Evolutionary conservation across 225 moss, liverwort and hornwort species (phyloP), one percentile per base, ranked within the genome.

Genomic region (Pseudoscleropodium purum): DNA sequence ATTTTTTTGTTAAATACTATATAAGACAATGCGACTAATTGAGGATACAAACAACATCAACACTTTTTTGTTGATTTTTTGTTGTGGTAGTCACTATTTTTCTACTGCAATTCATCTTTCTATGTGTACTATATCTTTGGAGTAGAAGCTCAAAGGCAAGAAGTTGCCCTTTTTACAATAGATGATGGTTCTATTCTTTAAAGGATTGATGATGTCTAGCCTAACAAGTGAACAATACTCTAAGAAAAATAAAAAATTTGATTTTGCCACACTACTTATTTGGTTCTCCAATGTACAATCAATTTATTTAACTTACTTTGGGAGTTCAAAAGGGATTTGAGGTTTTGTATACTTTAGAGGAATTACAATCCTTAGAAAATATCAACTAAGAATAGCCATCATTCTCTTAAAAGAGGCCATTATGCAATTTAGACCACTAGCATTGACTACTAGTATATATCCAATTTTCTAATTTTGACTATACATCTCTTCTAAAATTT

Each of bases 201-300:
- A 10, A 11, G 26, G 7, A 25, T 41, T 41, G 26, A 41, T 26
- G 7, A 69, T n/a, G 23, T 21, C 2, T 39, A 14, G 8, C 41
- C 41, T 72, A 1, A 41, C 41, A 72, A 2, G 15, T 39, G 41
- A 25, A 72, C 1, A 26, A 7, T 41, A 41, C 5, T 25, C 3
- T 14, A 8, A 72, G 13, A 26, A 1, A 72, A 6, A 8, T 27
- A 14, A 12, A 12, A 69, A 34, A 73, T 0, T 9, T 43, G 8
- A 15, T 12, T n/a, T 26, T 21, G 1, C 5, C 0, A 14, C 9
- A 21, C 0, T 27, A 2, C 14, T 39, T 13, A 1, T 0, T 25
- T 1, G 5, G 1, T 39, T 39, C 2, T 39, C 11, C 1, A 70
- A 4, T 25, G 12, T 72, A 72, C 3, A 72, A 72, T 41, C 15